phyloP scores from a whole-genome alignment of 306 rosid species.

The Prunus mongolica region DNA sequence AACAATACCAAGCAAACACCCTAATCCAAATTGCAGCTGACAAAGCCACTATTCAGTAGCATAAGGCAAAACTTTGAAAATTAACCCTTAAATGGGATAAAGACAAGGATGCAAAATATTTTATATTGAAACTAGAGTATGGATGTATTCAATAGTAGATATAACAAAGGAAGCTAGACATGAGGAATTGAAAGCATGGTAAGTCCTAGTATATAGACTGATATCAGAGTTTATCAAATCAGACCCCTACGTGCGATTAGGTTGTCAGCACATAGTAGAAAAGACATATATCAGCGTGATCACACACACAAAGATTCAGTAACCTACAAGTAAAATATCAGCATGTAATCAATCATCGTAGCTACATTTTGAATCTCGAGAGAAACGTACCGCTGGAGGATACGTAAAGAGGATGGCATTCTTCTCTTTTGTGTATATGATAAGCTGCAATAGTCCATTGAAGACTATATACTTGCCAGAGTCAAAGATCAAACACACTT shows the following conservation, averaged over 20 bases:
- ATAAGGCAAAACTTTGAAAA: background rate
- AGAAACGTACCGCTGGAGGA: slow-evolving; percentile 65
- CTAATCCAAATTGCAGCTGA: background rate
- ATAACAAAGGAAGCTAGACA: background rate
- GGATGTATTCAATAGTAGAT: background rate
- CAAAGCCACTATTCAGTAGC: background rate
- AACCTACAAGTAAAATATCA: background rate
- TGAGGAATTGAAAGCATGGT: background rate
- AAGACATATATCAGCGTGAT: background rate
- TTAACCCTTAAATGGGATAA: background rate
- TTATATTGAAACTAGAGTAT: background rate
- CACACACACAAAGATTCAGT: background rate
- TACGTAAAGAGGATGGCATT: slow-evolving; percentile 81
- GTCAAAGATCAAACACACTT: slow-evolving; percentile 51
- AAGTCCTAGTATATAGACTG: background rate
- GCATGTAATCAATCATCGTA: background rate
- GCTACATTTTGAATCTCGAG: background rate
- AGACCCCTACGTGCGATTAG: background rate
- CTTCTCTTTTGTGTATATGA: slow-evolving; percentile 85
- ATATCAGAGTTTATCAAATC: background rate
- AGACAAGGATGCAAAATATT: background rate
- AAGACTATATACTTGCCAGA: slow-evolving; percentile 73
- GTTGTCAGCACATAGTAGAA: background rate
- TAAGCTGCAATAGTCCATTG: slow-evolving; percentile 78
- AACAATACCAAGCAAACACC: background rate